Base-by-base conservation (phyloP, 306 rosid genomes). In the Cucumis hystrix region DNA sequence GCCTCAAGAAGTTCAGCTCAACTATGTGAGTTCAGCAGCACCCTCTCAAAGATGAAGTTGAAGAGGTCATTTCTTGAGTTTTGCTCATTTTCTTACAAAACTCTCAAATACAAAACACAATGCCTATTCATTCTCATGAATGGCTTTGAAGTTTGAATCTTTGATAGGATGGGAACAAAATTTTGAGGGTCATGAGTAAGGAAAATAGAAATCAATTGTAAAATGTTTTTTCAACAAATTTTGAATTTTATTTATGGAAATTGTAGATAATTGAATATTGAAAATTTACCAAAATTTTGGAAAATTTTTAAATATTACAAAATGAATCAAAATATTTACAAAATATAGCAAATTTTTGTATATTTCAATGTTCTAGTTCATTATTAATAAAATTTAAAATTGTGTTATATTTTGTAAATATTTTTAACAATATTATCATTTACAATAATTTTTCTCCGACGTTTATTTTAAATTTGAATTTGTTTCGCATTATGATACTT, bases 1-100 rank as follows among this genome's bases (percentile, higher is more conserved):
- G 40, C 89, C 97, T 69, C 97, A 88, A 79, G 89, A 89, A 82
- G 89, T 92, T 59, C 88, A 80, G 37, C 82, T 92, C 78, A 87
- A 45, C 81, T 43, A 77, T 77, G 87, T 60, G 21, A 77, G 83
- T 15, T 78, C 89, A 33, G 62, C 76, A 41, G 74, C 85, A 20
- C 76, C 84, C 25, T 40, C 71, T 49, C 61, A 78, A 82, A 80
- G 78, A 76, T 80, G 77, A 85, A 25, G 51, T 2, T 52, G 54
- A 13, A 33, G 3, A 47, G 54, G 17, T 20, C 41, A 28, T 49
- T 49, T 35, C 10, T 71, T 49, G 43, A 16, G 14, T 49, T 33
- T 33, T 52, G 15, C 15, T 25, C 56, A 7, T 21, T 68, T 68
- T 43, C 35, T 68, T 41, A 39, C 30, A 18, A 66, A 66, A n/a